Evolutionary conservation across 2,329 filamentous ascomycete species (phyloP), one percentile per base, ranked within the genome.

Genomic region (Byssothecium circinans): DNA sequence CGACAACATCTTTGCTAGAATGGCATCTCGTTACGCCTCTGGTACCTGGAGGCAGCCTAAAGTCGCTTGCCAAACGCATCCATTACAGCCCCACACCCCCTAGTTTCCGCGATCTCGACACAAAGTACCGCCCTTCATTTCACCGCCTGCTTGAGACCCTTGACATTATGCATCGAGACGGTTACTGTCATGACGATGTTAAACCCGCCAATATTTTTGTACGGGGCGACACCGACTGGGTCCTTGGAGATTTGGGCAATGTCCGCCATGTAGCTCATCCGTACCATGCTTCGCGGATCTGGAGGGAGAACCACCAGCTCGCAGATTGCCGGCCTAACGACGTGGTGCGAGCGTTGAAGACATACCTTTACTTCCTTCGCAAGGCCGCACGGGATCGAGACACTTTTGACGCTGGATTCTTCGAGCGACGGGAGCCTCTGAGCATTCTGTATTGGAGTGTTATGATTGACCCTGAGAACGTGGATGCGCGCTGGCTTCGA

Each of bases 151-250:
- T 72, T 8, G 11, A 20, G 0, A 54, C 45, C 8, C 48, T 72
- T 4, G 42, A 54, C 11, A 32, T 12, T 1, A 52, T 73, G 3
- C 69, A 73, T 41, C 23, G 23, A 6, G 49, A 49, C 11, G 65
- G 66, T 12, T 65, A 61, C 33, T 72, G 70, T 49, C 70, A 73
- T 44, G 65, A 73, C 51, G 69, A 73, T 34, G 50, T 72, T 36
- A 72, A 72, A 47, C 61, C 63, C 0, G 52, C 53, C 41, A 72
- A 72, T 34, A 57, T 73, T 27, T 68, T 70, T 25, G 44, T 67
- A 7, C 32, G 51, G 38, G 49, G 56, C 8, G 27, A 50, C 4
- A 40, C 47, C 2, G 44, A 60, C 19, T 71, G 65, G 66, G 43
- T 69, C 7, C 48, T 71, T 1, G 69, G 64, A 25, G 70, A 72